Evolutionary conservation across 2,329 filamentous ascomycete species (phyloP), one percentile per base, ranked within the genome.

Genomic region (Sporothrix mexicana): DNA sequence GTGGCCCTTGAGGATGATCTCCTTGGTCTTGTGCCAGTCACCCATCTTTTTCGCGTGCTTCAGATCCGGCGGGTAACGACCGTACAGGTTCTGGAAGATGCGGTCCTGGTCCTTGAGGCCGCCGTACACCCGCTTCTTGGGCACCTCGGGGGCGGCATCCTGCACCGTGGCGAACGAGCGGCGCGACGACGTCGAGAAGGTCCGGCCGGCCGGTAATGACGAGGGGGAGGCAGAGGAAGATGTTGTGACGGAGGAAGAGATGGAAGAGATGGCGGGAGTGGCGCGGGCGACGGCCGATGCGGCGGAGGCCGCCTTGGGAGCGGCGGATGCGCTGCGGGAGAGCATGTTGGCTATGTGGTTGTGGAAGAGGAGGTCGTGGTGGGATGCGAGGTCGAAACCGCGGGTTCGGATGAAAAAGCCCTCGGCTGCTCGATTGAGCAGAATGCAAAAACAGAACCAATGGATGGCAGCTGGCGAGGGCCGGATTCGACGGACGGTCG

Each of bases 21-120:
- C 96, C 88, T 99, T 99, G 72, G 96, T 99, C 88, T 97, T 97
- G 87, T 99, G 90, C 96, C 96, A 99, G 83, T 90, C 96, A 78
- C 96, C 96, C 88, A 97, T 97, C 85, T 97, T 97, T 91, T 94
- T 95, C 71, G 96, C 95, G 80, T 91, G 94, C 87, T 96, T 95
- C 78, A 99, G 85, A 82, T 98, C 95, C 75, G 94, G 88, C 70
- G 94, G 94, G 85, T 93, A 94, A 81, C 96, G 94, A 79, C 94
- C 91, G 85, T 99, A 99, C 74, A 99, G 88, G 85, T 99, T 99
- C 86, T 97, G 95, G 85, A 99, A 99, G 84, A 99, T 99, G 79
- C 96, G 91, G 85, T 99, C 96, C 86, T 98, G 94, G 82, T 99
- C 96, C 85, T 90, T 93, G 78, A 99, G 88, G 73, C 94, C 94